These are phyloP conservation scores for Leptographium lundbergii DNA, from an alignment of 2,329 filamentous ascomycete species.

Conservation along the genomic window DNA sequence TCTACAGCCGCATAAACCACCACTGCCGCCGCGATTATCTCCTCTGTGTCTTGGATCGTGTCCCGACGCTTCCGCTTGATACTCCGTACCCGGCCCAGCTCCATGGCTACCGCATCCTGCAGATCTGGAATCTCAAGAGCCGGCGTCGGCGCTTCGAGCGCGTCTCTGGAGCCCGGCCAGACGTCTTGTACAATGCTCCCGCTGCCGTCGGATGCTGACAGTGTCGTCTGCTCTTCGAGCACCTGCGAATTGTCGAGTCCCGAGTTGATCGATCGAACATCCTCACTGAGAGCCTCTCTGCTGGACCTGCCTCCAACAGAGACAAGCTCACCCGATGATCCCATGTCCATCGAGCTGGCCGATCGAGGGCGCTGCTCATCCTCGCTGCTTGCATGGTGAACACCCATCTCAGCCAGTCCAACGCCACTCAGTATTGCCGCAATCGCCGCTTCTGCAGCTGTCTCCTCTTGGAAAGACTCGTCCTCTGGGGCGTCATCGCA, in stretches of 20 bases:
- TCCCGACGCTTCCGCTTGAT: constrained; percentile 32
- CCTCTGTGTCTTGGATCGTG: constrained; percentile 34
- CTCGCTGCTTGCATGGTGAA: neutral
- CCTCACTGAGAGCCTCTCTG: neutral
- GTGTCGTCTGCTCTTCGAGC: neutral
- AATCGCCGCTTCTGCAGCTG: too few relatives aligned
- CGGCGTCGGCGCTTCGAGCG: constrained; percentile 30
- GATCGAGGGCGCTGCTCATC: neutral
- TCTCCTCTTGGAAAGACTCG: too few relatives aligned
- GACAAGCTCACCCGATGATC: constrained; percentile 5
- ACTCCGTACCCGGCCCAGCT: constrained; percentile 28
- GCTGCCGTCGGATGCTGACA: constrained; percentile 6
- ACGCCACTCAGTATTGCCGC: constrained; percentile 8
- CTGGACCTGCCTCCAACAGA: neutral
- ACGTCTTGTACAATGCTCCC: neutral
- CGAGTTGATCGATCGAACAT: constrained; percentile 7
- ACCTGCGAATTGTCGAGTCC: constrained; percentile 3
- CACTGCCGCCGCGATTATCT: constrained; percentile 40
- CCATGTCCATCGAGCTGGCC: constrained; percentile 1
- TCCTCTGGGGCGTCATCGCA: too few relatives aligned
- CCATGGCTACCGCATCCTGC: constrained; percentile 24
- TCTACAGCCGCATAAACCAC: constrained; percentile 40
- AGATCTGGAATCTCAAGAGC: constrained; percentile 32
- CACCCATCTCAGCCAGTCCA: neutral
- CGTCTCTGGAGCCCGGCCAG: constrained; percentile 15